Evolutionary conservation across 306 rosid genomes (phyloP), one percentile per base, ranked within the genome.

Genomic region (Prunus davidiana): DNA sequence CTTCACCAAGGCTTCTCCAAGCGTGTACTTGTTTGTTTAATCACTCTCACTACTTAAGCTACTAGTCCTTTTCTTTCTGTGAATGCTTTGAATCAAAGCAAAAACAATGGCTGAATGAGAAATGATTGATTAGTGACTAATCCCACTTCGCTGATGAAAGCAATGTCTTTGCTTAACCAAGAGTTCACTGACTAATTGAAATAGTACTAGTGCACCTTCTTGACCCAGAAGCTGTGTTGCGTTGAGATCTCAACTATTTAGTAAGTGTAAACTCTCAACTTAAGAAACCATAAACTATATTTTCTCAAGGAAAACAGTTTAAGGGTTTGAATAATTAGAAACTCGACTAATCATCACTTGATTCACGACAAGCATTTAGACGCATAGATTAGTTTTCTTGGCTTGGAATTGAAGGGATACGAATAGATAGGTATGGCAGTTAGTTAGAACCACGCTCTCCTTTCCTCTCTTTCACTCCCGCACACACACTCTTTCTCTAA

Each of bases 371-470:
- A n/a, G 61, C 27, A 60, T 9, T n/a, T 10, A 73, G 88, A 86
- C 82, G 77, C 88, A 65, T 71, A 61, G 81, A 54, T 79, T 83
- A 63, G 85, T 85, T 87, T 91, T 68, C 87, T 82, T 84, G 81
- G 84, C 86, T 86, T 87, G 82, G 89, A 89, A 89, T 74, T 84
- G 86, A 84, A 87, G 82, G 85, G 86, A 93, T 83, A 81, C 80
- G 83, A 89, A 91, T 88, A 88, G 95, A 91, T 88, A 88, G 95
- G 76, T 86, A 79, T 74, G 91, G 86, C 84, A 67, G 95, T 89
- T 89, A 63, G 95, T 89, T 89, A 81, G 86, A 89, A 91, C 88
- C 84, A 85, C 90, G 78, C 62, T 57, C 46, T 58, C 56, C 66
- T 83, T 69, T 64, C 27, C 78, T 81, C 81, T 74, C 77, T 71